Evolutionary conservation across 2,329 filamentous ascomycete genomes (phyloP).

Genomic region (Beauveria medogensis): DNA sequence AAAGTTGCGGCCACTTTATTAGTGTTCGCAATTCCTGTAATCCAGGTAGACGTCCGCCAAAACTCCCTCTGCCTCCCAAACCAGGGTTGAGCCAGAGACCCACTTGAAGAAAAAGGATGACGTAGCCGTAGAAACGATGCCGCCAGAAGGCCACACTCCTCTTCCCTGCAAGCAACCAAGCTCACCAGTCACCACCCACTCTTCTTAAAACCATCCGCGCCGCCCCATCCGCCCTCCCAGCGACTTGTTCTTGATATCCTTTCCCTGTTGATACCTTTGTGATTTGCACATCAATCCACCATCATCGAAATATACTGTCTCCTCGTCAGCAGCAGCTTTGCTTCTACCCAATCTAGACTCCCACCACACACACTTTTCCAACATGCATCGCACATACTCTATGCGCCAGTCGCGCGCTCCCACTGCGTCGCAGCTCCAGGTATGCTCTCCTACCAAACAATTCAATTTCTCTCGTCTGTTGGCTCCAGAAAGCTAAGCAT

Average conservation of each 20-base stretch:
- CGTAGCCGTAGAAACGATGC: constrained; percentile 14
- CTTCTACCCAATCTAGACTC: not conserved
- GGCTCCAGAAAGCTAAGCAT: constrained; percentile 8
- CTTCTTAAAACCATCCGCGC: constrained; percentile 9
- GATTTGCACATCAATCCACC: constrained; percentile 7
- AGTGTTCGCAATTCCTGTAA: not conserved
- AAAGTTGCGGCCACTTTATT: not conserved
- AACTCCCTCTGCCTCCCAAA: not conserved
- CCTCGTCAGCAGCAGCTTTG: not conserved
- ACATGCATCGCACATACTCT: constrained; percentile 97
- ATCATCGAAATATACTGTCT: not conserved
- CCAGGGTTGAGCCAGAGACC: constrained; percentile 8
- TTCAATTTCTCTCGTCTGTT: not conserved
- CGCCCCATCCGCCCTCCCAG: constrained; percentile 7
- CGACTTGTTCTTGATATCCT: constrained; percentile 2
- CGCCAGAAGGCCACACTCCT: not conserved
- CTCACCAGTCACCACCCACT: not conserved
- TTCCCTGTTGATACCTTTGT: constrained; percentile 5
- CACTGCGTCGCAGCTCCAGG: constrained; percentile 71
- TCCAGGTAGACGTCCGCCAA: not conserved
- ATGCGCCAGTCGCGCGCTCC: constrained; percentile 97
- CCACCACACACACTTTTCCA: constrained; percentile 18
- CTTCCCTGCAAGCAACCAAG: constrained; percentile 8
- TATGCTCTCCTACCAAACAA: constrained; percentile 23
- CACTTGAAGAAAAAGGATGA: constrained; percentile 11